Evolutionary conservation across 352 stramenopile species (phyloP).

Genomic region (Aphanomyces astaci): DNA sequence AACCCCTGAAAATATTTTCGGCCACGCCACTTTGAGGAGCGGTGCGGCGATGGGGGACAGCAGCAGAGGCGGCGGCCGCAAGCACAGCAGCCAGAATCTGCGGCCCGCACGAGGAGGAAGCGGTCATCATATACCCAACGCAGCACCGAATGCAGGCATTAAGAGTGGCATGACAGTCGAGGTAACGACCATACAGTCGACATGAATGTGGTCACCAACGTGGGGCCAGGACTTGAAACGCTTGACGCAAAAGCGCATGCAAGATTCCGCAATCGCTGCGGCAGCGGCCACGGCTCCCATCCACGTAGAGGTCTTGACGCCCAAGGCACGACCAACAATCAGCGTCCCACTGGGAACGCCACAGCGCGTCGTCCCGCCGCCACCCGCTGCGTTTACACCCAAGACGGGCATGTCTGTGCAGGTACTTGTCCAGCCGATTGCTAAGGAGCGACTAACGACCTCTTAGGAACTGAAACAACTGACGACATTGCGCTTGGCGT

Average conservation of each 20-base stretch:
- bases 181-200: constrained; percentile 25
- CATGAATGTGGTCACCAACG: not conserved
- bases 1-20: constrained; percentile 14
- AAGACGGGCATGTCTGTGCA: constrained; percentile 83
- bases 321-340: constrained; percentile 47
- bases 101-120: constrained; percentile 5
- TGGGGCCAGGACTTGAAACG: constrained; percentile 55
- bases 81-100: constrained; percentile 2
- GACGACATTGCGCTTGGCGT: constrained; percentile 52
- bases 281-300: constrained; percentile 3
- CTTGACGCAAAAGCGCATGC: constrained; percentile 78
- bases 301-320: constrained; percentile 10
- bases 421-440: not conserved
- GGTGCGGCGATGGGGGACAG: constrained; percentile 13
- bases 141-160: constrained; percentile 69
- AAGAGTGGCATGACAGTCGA: constrained; percentile 86
- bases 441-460: not conserved
- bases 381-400: constrained; percentile 32
- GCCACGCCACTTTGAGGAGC: not conserved
- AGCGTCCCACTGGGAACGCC: constrained; percentile 36
- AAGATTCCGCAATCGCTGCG: constrained; percentile 33
- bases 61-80: constrained; percentile 11
- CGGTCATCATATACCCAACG: not conserved
- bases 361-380: constrained; percentile 26
- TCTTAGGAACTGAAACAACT: constrained; percentile 67